Evolutionary conservation across 208 protist species (phyloP), one percentile per base, ranked within the genome.

Genomic region (Crithidia sp.): DNA sequence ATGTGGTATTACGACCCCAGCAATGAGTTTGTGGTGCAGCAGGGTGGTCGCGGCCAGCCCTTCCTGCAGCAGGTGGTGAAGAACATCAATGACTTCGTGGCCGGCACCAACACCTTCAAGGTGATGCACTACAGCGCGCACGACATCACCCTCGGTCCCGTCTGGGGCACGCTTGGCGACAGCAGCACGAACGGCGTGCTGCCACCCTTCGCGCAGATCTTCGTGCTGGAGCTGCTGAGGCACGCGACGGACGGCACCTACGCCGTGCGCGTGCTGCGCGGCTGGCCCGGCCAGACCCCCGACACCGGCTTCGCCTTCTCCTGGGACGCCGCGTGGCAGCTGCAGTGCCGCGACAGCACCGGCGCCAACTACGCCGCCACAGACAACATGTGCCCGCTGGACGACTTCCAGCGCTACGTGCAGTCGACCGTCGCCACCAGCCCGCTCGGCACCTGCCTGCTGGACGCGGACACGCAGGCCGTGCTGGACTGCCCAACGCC

Each of bases 121-220:
- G 69, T 90, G 73, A 80, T 81, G 64, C 78, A 86, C 52, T 89
- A 89, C 84, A 84, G 77, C 59, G 72, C 72, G 9, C 81, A 86
- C 69, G 80, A 89, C 70, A 77, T 73, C 7, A 79, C 70, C 13
- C 36, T 89, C 37, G 71, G 36, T 4, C 65, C 67, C 47, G 28
- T 84, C 19, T 65, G 76, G 45, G 66, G 60, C 8, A 88, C 83
- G 17, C 72, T 88, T 7, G 74, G 83, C 43, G 81, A 87, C 61
- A 43, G 50, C 10, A 67, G 70, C 28, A 44, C 53, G n/a, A 41
- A 61, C 16, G 77, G 40, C 7, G 56, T 88, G 54, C 52, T 85
- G 49, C 82, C 82, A 1, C 81, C 80, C 7, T 91, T 86, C 72
- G 72, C 63, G 17, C 67, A 75, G 59, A 75, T 72, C 55, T 81